phyloP scores from a whole-genome alignment of 495 filamentous ascomycete genomes.

The Amphirosellinia nigrospora region DNA sequence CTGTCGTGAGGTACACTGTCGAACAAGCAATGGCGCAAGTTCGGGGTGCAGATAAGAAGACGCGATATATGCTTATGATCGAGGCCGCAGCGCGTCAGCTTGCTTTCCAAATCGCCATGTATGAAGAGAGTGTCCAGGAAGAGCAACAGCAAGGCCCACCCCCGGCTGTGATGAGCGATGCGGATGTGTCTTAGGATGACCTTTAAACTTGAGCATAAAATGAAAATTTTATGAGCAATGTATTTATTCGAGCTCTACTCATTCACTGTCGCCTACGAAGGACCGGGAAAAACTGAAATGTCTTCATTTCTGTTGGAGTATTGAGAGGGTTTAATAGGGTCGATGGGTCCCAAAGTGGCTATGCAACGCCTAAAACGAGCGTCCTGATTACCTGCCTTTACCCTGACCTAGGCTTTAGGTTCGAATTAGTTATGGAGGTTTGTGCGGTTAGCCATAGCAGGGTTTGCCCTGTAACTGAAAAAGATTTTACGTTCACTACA shows the following conservation, averaged over 20 bases:
- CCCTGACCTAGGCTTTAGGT: too few relatives aligned
- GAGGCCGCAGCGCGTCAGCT: slow-evolving; percentile 51
- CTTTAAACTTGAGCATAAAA: background rate
- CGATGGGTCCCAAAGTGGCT: background rate
- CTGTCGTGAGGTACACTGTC: slow-evolving; percentile 45
- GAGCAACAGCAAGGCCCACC: slow-evolving; percentile 29
- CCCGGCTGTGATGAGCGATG: slow-evolving; percentile 33
- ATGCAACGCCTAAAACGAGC: too few relatives aligned
- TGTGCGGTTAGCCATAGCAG: background rate
- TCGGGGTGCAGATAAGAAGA: slow-evolving; percentile 47
- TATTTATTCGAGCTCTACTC: background rate
- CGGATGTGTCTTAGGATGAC: slow-evolving; percentile 31
- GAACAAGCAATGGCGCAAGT: slow-evolving; percentile 49
- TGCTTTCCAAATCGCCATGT: slow-evolving; percentile 49
- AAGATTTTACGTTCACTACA: background rate
- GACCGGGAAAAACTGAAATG: background rate
- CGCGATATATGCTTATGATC: slow-evolving; percentile 48
- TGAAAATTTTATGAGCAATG: background rate
- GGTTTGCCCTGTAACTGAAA: background rate
- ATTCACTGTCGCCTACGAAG: background rate
- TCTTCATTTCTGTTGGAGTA: background rate
- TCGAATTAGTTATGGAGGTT: background rate
- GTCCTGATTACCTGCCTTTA: too few relatives aligned
- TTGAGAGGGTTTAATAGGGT: background rate
- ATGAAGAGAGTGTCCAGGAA: slow-evolving; percentile 45